Conservation (phyloP, 805 yeast species). For the Kurtzmaniella fragi region DNA sequence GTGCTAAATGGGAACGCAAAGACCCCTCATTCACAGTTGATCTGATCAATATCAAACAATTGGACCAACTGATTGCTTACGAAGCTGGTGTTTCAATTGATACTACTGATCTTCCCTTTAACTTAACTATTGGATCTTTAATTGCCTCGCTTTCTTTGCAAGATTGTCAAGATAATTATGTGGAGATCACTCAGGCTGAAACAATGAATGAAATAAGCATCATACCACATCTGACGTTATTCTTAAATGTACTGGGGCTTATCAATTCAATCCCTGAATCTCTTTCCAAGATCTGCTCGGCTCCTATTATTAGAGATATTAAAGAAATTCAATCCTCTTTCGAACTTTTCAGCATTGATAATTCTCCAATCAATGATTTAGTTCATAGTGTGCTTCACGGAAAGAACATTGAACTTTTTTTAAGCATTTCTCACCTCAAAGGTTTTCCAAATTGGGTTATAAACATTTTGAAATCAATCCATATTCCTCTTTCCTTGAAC, state of each 20-base stretch:
- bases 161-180: conserved; percentile 18
- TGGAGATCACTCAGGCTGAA: conserved; percentile 20
- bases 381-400: conserved; percentile 9
- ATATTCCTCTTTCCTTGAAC: not conserved
- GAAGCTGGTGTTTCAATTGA: conserved; percentile 7
- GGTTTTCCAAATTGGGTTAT: conserved; percentile 1
- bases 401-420: not conserved
- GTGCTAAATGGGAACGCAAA: conserved; percentile 4
- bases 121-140: conserved; percentile 13
- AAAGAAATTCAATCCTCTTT: conserved; percentile 8
- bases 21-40: conserved; percentile 13
- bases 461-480: not conserved
- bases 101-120: conserved; percentile 12
- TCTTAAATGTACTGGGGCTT: conserved; percentile 14
- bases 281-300: conserved; percentile 15
- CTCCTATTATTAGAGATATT: conserved; percentile 12
- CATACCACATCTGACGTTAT: conserved; percentile 10
- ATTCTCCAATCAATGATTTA: not conserved
- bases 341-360: conserved; percentile 4
- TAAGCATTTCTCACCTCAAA: too few relatives aligned
- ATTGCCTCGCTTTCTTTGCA: conserved; percentile 23
- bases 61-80: not conserved
- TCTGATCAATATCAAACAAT: conserved; percentile 8
- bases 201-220: conserved; percentile 9
- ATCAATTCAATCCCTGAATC: conserved; percentile 14